phyloP scores from a whole-genome alignment of 495 filamentous ascomycete genomes.

The Corynascus novoguineensis region DNA sequence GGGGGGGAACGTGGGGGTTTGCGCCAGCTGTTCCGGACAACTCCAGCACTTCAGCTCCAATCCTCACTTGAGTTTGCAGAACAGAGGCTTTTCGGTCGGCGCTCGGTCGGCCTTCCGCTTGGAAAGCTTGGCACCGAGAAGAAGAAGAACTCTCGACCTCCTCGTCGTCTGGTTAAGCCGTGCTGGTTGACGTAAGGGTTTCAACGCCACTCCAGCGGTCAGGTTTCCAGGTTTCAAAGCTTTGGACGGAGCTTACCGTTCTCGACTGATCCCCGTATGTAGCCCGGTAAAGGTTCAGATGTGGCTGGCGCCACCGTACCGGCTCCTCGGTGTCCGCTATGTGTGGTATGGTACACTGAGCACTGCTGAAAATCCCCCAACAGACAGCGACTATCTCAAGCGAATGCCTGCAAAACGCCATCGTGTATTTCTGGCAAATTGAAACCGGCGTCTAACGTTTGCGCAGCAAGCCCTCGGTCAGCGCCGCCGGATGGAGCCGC shows the following conservation, averaged over 20 bases:
- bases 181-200: not conserved
- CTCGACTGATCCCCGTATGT: not conserved
- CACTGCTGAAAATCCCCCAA: no score
- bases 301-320: constrained; percentile 3
- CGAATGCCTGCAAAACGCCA: no score
- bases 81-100: not conserved
- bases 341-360: no score
- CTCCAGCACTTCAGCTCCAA: not conserved
- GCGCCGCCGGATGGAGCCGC: not conserved
- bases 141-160: not conserved
- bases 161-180: not conserved
- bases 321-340: no score
- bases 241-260: not conserved
- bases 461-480: not conserved
- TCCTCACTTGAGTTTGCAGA: constrained; percentile 3
- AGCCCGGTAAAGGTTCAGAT: not conserved
- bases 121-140: not conserved
- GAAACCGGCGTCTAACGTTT: not conserved
- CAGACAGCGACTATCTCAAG: no score
- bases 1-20: not conserved
- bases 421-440: not conserved
- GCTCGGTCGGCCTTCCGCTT: not conserved
- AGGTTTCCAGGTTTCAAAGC: not conserved
- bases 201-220: not conserved
- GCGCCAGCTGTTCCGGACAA: not conserved